Conservation (phyloP, 305 asterid species). For the Petunia hybrid region DNA sequence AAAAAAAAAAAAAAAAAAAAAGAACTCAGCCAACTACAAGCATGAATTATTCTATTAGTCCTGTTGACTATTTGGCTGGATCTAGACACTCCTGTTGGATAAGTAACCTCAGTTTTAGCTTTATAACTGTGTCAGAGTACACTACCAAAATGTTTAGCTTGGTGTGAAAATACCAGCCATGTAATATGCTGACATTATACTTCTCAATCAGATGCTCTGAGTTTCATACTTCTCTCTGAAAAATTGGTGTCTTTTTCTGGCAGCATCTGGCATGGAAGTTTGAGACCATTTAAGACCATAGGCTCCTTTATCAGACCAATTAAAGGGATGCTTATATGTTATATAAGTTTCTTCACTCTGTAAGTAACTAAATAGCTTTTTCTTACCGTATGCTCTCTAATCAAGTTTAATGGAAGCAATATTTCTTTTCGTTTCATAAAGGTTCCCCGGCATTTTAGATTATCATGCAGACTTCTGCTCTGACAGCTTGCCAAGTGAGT, state of each 20-base stretch:
- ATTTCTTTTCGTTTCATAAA: conserved; percentile 11
- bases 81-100: not conserved
- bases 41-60: not conserved
- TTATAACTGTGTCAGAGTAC: not conserved
- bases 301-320: conserved; percentile 47
- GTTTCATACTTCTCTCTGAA: conserved; percentile 20
- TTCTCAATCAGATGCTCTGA: not conserved
- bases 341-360: conserved; percentile 60
- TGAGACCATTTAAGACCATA: conserved; percentile 53
- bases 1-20: not conserved
- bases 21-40: not conserved
- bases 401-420: not conserved
- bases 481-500: conserved; percentile 32
- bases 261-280: conserved; percentile 60
- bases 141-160: not conserved
- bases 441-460: conserved; percentile 28
- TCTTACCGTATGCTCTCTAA: conserved; percentile 13
- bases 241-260: conserved; percentile 36
- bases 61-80: not conserved
- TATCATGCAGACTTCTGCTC: conserved; percentile 16
- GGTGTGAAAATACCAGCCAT: not conserved
- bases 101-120: conserved; percentile 3
- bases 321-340: conserved; percentile 52
- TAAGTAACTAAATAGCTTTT: conserved; percentile 49
- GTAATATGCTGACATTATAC: not conserved